Evolutionary conservation across 768 basidiomycete genomes (phyloP).

Genomic region (Mycena olivaceomarginata): DNA sequence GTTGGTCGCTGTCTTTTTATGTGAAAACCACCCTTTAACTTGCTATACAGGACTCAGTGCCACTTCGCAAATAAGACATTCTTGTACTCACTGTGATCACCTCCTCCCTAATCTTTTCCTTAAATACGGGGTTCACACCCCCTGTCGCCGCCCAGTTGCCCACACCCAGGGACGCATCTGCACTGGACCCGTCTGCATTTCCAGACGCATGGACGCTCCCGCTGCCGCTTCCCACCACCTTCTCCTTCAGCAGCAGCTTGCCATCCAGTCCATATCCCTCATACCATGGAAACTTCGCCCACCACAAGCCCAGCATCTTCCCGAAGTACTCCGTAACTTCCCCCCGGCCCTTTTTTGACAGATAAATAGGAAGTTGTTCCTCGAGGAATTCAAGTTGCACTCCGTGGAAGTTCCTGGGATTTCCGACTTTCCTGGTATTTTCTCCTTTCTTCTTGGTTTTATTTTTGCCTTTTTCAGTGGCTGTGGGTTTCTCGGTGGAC

Average conservation of each 20-base stretch:
- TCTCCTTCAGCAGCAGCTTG: no score
- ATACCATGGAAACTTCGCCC: neutral
- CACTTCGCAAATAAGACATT: neutral
- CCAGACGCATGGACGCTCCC: no score
- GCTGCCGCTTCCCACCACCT: no score
- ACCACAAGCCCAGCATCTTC: neutral
- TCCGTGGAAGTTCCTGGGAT: neutral
- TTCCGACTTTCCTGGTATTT: neutral
- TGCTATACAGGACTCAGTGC: neutral
- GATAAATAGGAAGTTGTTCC: neutral
- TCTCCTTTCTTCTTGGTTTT: no score
- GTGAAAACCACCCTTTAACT: slow-evolving; percentile 2
- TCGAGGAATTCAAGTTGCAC: neutral
- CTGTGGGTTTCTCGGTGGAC: no score
- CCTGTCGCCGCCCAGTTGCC: neutral
- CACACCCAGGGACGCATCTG: no score
- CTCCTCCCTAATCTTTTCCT: neutral
- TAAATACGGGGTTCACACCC: neutral
- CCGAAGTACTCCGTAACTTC: neutral
- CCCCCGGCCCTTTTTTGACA: neutral
- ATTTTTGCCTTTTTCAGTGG: no score
- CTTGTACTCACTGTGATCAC: neutral
- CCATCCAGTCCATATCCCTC: no score
- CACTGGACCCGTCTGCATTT: neutral
- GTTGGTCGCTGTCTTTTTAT: neutral